A percentile compares a stretch with the other conserved stretches of the same genome.
phyloP scores from a whole-genome alignment of 2,329 filamentous ascomycete genomes.

The Penicillium sp. region DNA sequence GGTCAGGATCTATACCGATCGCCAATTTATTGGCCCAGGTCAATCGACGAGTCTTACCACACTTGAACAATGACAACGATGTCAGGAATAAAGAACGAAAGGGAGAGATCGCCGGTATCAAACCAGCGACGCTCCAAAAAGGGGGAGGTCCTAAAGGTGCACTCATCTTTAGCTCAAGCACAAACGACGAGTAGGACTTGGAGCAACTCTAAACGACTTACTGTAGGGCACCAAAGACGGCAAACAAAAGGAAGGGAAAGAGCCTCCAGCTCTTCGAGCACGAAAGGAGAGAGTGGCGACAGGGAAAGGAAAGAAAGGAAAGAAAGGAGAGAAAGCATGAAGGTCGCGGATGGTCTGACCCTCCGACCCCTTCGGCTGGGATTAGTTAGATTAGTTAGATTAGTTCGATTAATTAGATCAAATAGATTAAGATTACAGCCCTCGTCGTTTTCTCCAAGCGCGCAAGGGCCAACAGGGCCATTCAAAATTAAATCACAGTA shows the following conservation, averaged over 20 bases:
- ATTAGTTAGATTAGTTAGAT: too few relatives aligned
- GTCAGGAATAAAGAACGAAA: conserved; percentile 4
- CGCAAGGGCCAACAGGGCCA: too few relatives aligned
- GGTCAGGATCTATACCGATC: neutral
- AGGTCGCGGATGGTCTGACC: conserved; percentile 3
- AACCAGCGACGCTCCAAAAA: neutral
- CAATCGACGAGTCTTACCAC: neutral
- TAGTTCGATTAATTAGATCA: too few relatives aligned
- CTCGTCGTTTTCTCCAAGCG: too few relatives aligned
- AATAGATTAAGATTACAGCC: too few relatives aligned
- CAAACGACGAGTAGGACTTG: too few relatives aligned
- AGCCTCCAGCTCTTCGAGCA: conserved; percentile 32
- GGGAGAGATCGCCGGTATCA: conserved; percentile 17
- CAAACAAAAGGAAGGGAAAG: conserved; percentile 22
- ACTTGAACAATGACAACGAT: neutral
- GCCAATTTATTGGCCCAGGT: too few relatives aligned
- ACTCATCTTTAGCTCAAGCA: neutral
- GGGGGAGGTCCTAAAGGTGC: neutral
- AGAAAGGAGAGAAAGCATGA: conserved; percentile 3
- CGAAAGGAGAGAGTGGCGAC: conserved; percentile 15
- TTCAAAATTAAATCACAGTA: too few relatives aligned
- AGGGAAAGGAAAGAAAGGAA: conserved; percentile 16
- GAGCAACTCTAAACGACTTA: too few relatives aligned
- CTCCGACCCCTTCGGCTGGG: conserved; percentile 8
- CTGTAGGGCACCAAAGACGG: conserved; percentile 5